These are phyloP conservation scores for Cymbidium sinense DNA, from an alignment of 106 monocot genomes.

Conservation along the genomic window DNA sequence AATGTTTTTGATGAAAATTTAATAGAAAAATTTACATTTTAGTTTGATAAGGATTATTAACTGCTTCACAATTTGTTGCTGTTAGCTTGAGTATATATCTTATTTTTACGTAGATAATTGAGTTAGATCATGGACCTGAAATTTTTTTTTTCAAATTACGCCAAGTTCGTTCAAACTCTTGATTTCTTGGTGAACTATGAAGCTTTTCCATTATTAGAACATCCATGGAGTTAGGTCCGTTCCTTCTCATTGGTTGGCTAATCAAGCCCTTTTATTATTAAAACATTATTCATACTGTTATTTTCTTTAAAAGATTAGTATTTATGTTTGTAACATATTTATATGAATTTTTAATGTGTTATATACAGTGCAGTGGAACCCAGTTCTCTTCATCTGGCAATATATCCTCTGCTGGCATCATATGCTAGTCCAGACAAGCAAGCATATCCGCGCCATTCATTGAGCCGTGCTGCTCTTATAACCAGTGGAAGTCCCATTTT, in stretches of 20 bases:
- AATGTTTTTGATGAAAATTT: not conserved
- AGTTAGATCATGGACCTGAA: not conserved
- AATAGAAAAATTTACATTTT: not conserved
- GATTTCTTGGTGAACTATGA: not conserved
- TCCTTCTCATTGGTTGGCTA: not conserved
- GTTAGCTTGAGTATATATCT: not conserved
- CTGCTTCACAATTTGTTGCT: not conserved
- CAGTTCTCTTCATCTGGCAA: constrained; percentile 57
- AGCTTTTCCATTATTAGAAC: not conserved
- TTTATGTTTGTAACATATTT: not conserved
- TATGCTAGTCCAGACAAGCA: constrained; percentile 82
- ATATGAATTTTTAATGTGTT: not conserved
- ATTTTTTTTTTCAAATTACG: not conserved
- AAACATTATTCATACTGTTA: not conserved
- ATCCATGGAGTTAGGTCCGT: not conserved
- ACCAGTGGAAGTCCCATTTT: constrained; percentile 93
- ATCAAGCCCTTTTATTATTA: not conserved
- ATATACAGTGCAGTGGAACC: constrained; percentile 86
- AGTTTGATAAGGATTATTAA: not conserved
- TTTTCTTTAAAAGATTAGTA: not conserved
- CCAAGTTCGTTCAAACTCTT: not conserved
- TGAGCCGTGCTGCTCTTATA: constrained; percentile 82
- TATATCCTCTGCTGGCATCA: constrained; percentile 77
- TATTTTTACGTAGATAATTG: not conserved
- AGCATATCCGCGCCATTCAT: constrained; percentile 80